Evolutionary conservation across 495 filamentous ascomycete species (phyloP).

Genomic region (Extremus antarcticus): DNA sequence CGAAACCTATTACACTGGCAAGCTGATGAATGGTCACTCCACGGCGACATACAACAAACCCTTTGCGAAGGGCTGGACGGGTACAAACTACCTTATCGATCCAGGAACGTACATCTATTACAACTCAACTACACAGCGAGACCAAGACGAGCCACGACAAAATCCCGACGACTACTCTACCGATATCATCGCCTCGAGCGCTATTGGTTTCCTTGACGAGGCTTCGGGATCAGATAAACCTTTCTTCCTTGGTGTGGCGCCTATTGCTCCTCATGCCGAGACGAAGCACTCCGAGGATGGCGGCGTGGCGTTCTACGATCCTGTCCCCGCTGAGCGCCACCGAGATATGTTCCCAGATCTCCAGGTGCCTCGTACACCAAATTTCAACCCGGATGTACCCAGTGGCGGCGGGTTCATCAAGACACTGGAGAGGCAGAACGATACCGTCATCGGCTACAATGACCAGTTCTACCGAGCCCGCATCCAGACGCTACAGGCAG

Average conservation of each 20-base stretch:
- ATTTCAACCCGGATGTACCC: constrained; percentile 34
- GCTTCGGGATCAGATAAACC: constrained; percentile 41
- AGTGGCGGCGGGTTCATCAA: constrained; percentile 54
- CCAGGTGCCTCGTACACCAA: constrained; percentile 39
- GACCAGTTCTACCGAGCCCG: constrained; percentile 57
- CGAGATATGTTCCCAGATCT: constrained; percentile 36
- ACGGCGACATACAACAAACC: neutral
- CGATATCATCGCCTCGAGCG: constrained; percentile 52
- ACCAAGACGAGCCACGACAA: constrained; percentile 35
- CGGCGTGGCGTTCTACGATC: constrained; percentile 14
- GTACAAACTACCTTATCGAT: constrained; percentile 52
- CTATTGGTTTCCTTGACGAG: constrained; percentile 49
- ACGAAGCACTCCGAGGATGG: neutral
- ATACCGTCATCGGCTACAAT: constrained; percentile 47
- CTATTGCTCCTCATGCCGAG: constrained; percentile 49
- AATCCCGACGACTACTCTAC: constrained; percentile 37
- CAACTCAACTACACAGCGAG: constrained; percentile 52
- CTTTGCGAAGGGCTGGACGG: constrained; percentile 1
- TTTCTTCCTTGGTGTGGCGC: constrained; percentile 57
- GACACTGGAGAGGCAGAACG: constrained; percentile 38
- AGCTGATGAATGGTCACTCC: constrained; percentile 48
- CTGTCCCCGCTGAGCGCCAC: constrained; percentile 26
- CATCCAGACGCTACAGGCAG: constrained; percentile 49
- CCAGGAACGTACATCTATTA: constrained; percentile 62
- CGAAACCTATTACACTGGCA: constrained; percentile 61